These are phyloP conservation scores for Lyophyllum decastes DNA, from an alignment of 768 basidiomycete genomes.

Conservation along the genomic window DNA sequence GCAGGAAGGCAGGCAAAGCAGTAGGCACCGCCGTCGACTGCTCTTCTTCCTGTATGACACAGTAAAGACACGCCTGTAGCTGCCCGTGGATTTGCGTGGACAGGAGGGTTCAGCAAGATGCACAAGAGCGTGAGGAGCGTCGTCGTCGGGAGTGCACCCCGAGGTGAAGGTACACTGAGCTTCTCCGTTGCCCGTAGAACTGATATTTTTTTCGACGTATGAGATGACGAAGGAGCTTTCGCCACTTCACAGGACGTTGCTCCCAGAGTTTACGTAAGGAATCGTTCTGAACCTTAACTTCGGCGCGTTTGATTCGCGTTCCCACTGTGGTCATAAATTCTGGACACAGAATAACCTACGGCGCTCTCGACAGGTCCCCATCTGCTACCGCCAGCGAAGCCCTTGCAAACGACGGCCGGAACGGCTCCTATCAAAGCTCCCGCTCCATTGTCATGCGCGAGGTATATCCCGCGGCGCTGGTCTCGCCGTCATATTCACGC, in stretches of 20 bases:
- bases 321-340: slow-evolving; percentile 97
- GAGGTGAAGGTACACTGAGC: slow-evolving; percentile 56
- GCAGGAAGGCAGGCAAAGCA: slow-evolving; percentile 52
- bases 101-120: slow-evolving; percentile 88
- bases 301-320: slow-evolving; percentile 90
- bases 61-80: slow-evolving; percentile 92
- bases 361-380: slow-evolving; percentile 55
- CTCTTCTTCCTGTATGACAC: slow-evolving; percentile 98
- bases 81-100: slow-evolving; percentile 78
- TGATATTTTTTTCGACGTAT: slow-evolving; percentile 87
- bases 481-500: neutral
- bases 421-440: slow-evolving; percentile 89
- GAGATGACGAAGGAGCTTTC: slow-evolving; percentile 82
- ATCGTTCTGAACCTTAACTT: slow-evolving; percentile 74
- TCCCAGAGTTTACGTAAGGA: too few species aligned
- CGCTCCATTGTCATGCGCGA: slow-evolving; percentile 67
- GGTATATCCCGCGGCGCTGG: slow-evolving; percentile 59
- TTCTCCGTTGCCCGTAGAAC: too few species aligned
- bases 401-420: slow-evolving; percentile 60
- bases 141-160: slow-evolving; percentile 93
- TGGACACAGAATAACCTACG: slow-evolving; percentile 85
- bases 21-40: slow-evolving; percentile 90
- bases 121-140: slow-evolving; percentile 96
- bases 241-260: slow-evolving; percentile 62
- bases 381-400: slow-evolving; percentile 58